Conservation (phyloP, 371 early-diverging fungal species). For the Amoeboaphelidium occidentale region DNA sequence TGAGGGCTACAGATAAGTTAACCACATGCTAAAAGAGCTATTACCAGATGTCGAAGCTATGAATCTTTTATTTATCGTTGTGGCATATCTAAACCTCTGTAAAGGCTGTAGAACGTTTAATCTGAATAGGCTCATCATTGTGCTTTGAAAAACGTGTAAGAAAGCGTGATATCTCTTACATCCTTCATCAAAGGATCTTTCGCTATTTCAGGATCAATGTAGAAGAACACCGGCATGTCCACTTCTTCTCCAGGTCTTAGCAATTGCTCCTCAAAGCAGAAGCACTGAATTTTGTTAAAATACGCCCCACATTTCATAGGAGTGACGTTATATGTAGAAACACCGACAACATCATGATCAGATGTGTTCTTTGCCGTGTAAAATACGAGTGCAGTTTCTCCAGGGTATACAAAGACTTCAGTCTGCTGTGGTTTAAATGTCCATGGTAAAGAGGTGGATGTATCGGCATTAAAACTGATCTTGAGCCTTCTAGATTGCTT, state of each 20-base stretch:
- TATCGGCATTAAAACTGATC: constrained; percentile 1
- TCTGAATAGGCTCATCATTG: neutral
- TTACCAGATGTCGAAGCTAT: no score
- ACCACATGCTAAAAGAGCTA: no score
- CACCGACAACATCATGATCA: constrained; percentile 77
- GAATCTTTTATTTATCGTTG: no score
- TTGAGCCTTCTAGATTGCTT: neutral
- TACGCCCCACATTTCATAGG: constrained; percentile 65
- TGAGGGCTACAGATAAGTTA: no score
- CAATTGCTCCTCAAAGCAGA: constrained; percentile 95
- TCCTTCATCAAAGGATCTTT: constrained; percentile 88
- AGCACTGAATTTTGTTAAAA: constrained; percentile 97
- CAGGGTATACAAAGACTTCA: constrained; percentile 1
- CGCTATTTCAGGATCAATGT: constrained; percentile 86
- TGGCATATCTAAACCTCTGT: no score
- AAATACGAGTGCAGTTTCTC: constrained; percentile 83
- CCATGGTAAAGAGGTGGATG: constrained; percentile 1
- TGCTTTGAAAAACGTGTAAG: neutral
- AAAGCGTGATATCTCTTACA: constrained; percentile 46
- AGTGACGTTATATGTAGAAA: constrained; percentile 86
- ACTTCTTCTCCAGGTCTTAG: constrained; percentile 72
- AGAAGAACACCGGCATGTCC: constrained; percentile 98
- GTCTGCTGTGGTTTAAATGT: constrained; percentile 1
- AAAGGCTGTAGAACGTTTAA: neutral
- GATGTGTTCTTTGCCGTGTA: constrained; percentile 79